phyloP scores from a whole-genome alignment of 176 grass and related monocot species.

The Ensete glaucum region DNA sequence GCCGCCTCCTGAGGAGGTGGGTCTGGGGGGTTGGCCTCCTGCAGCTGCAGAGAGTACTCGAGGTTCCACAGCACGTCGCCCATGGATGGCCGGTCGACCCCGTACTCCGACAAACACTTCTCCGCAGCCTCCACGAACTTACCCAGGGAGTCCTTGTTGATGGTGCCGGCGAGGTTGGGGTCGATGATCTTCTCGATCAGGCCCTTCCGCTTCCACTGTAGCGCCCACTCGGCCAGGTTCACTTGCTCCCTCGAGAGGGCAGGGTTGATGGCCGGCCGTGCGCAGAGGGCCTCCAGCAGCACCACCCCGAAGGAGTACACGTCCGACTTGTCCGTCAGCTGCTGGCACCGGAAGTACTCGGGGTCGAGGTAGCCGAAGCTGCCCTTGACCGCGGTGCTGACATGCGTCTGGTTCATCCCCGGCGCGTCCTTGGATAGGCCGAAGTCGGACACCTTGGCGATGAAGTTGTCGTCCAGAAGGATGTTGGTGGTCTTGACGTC shows the following conservation, averaged over 20 bases:
- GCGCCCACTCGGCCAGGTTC: constrained; percentile 81
- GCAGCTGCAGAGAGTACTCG: constrained; percentile 80
- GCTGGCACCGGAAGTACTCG: constrained; percentile 97
- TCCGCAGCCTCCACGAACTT: constrained; percentile 80
- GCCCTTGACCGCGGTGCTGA: constrained; percentile 89
- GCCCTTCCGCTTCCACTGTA: constrained; percentile 87
- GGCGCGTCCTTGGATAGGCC: constrained; percentile 81
- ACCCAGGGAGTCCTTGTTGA: constrained; percentile 70
- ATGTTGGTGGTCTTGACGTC: constrained; percentile 99
- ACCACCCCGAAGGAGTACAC: constrained; percentile 98
- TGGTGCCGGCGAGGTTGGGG: constrained; percentile 55
- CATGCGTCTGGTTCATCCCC: constrained; percentile 86
- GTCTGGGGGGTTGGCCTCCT: constrained; percentile 57
- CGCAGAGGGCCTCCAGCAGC: constrained; percentile 75
- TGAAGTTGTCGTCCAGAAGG: constrained; percentile 83
- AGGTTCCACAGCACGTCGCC: constrained; percentile 98
- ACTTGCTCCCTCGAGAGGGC: constrained; percentile 80
- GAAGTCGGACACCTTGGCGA: constrained; percentile 83
- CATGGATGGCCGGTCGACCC: constrained; percentile 75
- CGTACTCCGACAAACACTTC: constrained; percentile 78
- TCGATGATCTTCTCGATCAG: constrained; percentile 97
- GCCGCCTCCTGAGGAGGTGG: not conserved
- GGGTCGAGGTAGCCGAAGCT: constrained; percentile 99
- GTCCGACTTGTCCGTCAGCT: constrained; percentile 94
- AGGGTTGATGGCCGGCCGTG: constrained; percentile 68